Percentiles rank a stretch among this genome's conserved stretches.
Conservation (phyloP, 306 rosid genomes). For the Rosa multiflora region DNA sequence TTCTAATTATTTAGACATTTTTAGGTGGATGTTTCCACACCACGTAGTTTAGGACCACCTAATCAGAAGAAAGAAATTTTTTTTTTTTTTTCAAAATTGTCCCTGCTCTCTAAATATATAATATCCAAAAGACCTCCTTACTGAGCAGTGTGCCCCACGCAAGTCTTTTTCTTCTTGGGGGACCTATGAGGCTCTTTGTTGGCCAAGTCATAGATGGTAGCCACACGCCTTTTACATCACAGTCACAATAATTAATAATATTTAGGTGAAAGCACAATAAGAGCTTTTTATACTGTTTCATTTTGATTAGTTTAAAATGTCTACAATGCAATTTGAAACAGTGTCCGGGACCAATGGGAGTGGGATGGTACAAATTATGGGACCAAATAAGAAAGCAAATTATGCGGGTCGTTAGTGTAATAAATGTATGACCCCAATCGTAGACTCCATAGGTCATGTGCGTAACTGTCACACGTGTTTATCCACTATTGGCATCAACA, state of each 20-base stretch:
- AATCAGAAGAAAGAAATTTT: no score
- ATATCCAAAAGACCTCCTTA: no score
- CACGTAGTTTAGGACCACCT: no score
- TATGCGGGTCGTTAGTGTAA: background rate
- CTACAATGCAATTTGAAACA: background rate
- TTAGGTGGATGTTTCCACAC: no score
- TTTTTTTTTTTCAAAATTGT: no score
- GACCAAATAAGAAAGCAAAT: background rate
- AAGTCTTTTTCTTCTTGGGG: background rate
- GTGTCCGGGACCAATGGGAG: background rate
- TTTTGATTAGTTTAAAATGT: background rate
- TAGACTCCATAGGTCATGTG: background rate
- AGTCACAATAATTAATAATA: background rate
- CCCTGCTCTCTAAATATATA: no score
- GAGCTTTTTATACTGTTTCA: background rate
- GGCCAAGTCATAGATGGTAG: background rate
- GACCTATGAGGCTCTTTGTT: background rate
- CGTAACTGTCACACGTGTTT: background rate
- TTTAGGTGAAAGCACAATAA: background rate
- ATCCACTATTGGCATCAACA: background rate
- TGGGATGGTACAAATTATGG: no score
- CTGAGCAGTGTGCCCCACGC: no score
- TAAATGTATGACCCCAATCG: background rate
- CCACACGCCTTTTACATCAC: background rate
- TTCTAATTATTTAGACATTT: background rate